Conservation (phyloP, 2,329 filamentous ascomycete species). For the Metarhizium album region DNA sequence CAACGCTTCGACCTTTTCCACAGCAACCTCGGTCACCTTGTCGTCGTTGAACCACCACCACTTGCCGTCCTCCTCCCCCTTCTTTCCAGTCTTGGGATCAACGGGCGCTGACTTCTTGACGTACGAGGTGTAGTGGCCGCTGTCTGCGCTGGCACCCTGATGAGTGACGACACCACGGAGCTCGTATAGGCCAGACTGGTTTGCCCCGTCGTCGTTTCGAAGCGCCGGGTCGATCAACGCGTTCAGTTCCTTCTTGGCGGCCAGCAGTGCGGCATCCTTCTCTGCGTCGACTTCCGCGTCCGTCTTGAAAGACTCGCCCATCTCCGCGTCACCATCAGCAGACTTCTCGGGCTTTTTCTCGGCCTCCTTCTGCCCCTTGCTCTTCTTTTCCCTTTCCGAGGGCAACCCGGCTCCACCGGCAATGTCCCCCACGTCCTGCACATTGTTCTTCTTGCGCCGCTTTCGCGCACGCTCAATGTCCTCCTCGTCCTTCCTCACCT, state of each 20-base stretch:
- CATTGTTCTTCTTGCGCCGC: slow-evolving; percentile 63
- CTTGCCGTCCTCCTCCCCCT: slow-evolving; percentile 74
- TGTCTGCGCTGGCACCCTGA: slow-evolving; percentile 92
- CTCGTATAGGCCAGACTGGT: slow-evolving; percentile 92
- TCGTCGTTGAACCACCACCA: slow-evolving; percentile 99
- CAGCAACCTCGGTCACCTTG: slow-evolving; percentile 83
- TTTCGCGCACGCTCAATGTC: slow-evolving; percentile 88
- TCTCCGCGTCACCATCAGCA: slow-evolving; percentile 57
- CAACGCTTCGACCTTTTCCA: slow-evolving; percentile 83
- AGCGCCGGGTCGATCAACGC: slow-evolving; percentile 66
- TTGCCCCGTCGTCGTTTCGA: slow-evolving; percentile 67
- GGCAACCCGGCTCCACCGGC: slow-evolving; percentile 35
- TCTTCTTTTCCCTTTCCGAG: slow-evolving; percentile 41
- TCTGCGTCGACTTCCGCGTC: slow-evolving; percentile 89
- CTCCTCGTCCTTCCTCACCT: slow-evolving; percentile 88
- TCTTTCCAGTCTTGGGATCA: slow-evolving; percentile 66
- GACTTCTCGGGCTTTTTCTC: slow-evolving; percentile 26
- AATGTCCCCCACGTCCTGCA: slow-evolving; percentile 34
- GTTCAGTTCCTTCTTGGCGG: slow-evolving; percentile 80
- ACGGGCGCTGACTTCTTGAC: slow-evolving; percentile 78
- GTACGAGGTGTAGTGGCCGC: slow-evolving; percentile 95
- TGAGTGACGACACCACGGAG: slow-evolving; percentile 90
- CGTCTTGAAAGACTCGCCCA: slow-evolving; percentile 77
- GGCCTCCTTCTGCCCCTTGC: slow-evolving; percentile 37
- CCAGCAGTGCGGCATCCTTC: slow-evolving; percentile 60